These are phyloP conservation scores for Oemleria cerasiformis DNA, from an alignment of 306 rosid species.

Conservation along the genomic window DNA sequence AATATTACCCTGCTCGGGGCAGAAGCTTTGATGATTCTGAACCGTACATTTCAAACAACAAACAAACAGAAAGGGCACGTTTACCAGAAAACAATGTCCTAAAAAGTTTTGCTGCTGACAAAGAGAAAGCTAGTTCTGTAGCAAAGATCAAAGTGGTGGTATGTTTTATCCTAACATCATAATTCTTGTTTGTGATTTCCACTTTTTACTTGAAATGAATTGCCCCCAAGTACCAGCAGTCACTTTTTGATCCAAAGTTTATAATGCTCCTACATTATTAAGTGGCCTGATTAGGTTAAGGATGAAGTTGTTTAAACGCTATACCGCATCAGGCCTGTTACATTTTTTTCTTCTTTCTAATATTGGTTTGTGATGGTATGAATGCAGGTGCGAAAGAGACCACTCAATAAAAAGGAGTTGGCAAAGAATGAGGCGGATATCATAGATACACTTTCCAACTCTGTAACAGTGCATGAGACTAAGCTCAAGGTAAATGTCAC, in stretches of 20 bases:
- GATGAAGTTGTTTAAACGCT: not conserved
- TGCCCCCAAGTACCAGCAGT: not conserved
- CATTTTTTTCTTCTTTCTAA: conserved; percentile 14
- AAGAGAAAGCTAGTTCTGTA: conserved; percentile 83
- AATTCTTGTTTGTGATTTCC: not conserved
- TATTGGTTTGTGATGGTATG: conserved; percentile 8
- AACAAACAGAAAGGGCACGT: conserved; percentile 61
- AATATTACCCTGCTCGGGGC: conserved; percentile 44
- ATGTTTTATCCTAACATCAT: conserved; percentile 35
- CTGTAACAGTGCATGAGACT: conserved; percentile 89
- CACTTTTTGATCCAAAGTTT: conserved; percentile 8
- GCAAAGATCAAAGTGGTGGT: conserved; percentile 99
- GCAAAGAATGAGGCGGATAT: conserved; percentile 96
- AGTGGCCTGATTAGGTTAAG: conserved; percentile 12
- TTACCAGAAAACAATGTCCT: conserved; percentile 61
- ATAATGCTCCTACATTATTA: not conserved
- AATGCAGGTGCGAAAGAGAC: conserved; percentile 95
- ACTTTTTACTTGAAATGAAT: conserved; percentile 8
- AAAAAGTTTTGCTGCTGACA: conserved; percentile 73
- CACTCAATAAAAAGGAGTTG: conserved; percentile 87
- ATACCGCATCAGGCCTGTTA: not conserved
- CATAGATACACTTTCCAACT: conserved; percentile 71
- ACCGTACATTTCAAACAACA: conserved; percentile 52
- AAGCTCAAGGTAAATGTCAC: conserved; percentile 70
- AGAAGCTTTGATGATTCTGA: conserved; percentile 87